Base-by-base conservation (phyloP, 2,329 filamentous ascomycete species). In the Trichoderma sp. region DNA sequence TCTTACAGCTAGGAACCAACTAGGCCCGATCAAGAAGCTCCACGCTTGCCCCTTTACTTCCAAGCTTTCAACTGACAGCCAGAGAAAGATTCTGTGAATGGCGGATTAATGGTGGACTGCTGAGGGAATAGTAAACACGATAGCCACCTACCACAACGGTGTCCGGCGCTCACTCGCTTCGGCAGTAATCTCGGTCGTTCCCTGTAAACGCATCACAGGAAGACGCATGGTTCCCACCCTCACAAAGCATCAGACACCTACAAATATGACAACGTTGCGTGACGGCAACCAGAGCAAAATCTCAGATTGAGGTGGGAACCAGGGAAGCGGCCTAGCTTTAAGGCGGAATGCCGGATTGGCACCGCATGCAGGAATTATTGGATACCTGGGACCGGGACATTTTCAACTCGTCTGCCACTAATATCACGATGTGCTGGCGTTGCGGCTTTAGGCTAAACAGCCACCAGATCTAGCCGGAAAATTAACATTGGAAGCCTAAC, bases 11-110 rank as follows among this genome's bases (percentile, higher is more conserved):
- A 56, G 34, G 39, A 54, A 66, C 52, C n/a, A 13, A 24, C 63
- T 66, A 66, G 37, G 54, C 63, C 63, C 24, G 28, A 66, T 56
- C 26, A 66, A 66, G 63, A 56, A 66, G 63, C 63, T 66, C 63
- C 26, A 28, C 18, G 5, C 61, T 55, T 24, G 34, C 63, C 63
- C 63, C 63, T 66, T 56, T 32, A 58, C 37, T 58, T 58, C 24
- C 26, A 28, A 58, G 6, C 37, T 28, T 43, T 58, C 52, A 66
- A 55, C 18, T 58, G 63, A 66, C 30, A 49, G 34, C 34, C 30
- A 24, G 37, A 49, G 46, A 24, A 54, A 39, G 30, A n/a, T 58
- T 37, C 18, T 39, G 28, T 32, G 63, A 49, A 46, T 46, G 18
- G 61, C 34, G 61, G 26, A 56, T 18, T 65, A 24, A 46, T 46